Percentiles rank a stretch among this genome's conserved stretches.
Conservation (phyloP, 108 stramenopile genomes). For the Bacterosira constricta region DNA sequence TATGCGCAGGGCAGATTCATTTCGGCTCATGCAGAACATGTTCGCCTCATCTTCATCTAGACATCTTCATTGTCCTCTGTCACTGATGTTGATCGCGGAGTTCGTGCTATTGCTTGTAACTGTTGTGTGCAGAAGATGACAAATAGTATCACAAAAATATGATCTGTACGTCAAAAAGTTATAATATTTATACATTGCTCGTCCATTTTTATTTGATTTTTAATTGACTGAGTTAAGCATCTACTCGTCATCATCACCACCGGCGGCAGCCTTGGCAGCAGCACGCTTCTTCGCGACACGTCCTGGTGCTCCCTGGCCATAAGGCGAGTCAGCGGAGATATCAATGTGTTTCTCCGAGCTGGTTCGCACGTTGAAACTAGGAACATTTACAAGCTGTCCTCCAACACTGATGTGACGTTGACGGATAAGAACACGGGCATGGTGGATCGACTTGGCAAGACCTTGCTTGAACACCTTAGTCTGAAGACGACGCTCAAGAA, state of each 20-base stretch:
- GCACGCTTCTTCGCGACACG: conserved; percentile 96
- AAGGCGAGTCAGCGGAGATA: conserved; percentile 95
- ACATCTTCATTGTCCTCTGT: too few relatives aligned
- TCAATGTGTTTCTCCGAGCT: conserved; percentile 99
- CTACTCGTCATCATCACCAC: conserved; percentile 91
- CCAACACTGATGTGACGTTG: conserved; percentile 99
- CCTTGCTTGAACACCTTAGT: conserved; percentile 99
- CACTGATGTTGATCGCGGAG: too few relatives aligned
- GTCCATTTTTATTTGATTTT: neutral
- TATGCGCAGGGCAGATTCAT: too few relatives aligned
- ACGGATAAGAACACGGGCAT: conserved; percentile 98
- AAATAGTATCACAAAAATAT: too few relatives aligned
- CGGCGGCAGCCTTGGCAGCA: conserved; percentile 92
- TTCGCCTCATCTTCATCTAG: too few relatives aligned
- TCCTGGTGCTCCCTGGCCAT: conserved; percentile 97
- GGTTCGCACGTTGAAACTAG: conserved; percentile 97
- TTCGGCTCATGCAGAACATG: too few relatives aligned
- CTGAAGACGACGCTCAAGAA: conserved; percentile 98
- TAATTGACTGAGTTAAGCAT: conserved; percentile 1
- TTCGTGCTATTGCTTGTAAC: too few relatives aligned
- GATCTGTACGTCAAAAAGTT: too few relatives aligned
- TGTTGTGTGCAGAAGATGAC: too few relatives aligned
- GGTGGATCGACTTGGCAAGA: conserved; percentile 99
- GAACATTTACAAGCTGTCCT: conserved; percentile 97
- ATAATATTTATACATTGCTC: too few relatives aligned